These are phyloP conservation scores for Selenicereus undatus DNA, from an alignment of 148 eudicot species.

Conservation along the genomic window DNA sequence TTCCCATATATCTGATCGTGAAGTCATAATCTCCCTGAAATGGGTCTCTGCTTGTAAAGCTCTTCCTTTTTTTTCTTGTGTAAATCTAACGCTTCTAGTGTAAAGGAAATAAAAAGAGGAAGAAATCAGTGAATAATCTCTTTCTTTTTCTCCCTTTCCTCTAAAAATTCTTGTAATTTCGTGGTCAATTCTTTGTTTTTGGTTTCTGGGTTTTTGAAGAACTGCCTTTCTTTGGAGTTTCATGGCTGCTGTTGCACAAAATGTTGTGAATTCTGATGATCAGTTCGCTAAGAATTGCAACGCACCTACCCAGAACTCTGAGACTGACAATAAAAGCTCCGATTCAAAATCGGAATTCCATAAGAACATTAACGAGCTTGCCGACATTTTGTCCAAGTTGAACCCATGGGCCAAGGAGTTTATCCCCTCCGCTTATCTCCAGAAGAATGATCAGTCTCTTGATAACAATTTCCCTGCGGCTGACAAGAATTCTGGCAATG, in stretches of 20 bases:
- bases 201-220: slow-evolving; percentile 8
- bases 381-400: slow-evolving; percentile 63
- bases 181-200: slow-evolving; percentile 11
- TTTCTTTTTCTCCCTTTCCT: background rate
- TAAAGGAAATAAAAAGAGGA: background rate
- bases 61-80: background rate
- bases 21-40: slow-evolving; percentile 20
- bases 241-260: slow-evolving; percentile 46
- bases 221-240: slow-evolving; percentile 18
- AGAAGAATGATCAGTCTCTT: slow-evolving; percentile 37
- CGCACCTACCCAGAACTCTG: slow-evolving; percentile 36
- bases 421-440: slow-evolving; percentile 53
- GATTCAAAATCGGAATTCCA: slow-evolving; percentile 51
- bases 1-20: slow-evolving; percentile 11
- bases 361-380: slow-evolving; percentile 53
- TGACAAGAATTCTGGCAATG: slow-evolving; percentile 37
- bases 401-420: slow-evolving; percentile 92
- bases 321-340: slow-evolving; percentile 34
- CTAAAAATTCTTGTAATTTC: slow-evolving; percentile 15
- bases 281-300: slow-evolving; percentile 31
- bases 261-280: slow-evolving; percentile 39
- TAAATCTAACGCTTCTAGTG: slow-evolving; percentile 8
- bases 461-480: slow-evolving; percentile 29
- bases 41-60: slow-evolving; percentile 29
- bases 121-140: background rate